These are phyloP conservation scores for Neofusicoccum ribis DNA, from an alignment of 2,329 filamentous ascomycete species.

Conservation along the genomic window DNA sequence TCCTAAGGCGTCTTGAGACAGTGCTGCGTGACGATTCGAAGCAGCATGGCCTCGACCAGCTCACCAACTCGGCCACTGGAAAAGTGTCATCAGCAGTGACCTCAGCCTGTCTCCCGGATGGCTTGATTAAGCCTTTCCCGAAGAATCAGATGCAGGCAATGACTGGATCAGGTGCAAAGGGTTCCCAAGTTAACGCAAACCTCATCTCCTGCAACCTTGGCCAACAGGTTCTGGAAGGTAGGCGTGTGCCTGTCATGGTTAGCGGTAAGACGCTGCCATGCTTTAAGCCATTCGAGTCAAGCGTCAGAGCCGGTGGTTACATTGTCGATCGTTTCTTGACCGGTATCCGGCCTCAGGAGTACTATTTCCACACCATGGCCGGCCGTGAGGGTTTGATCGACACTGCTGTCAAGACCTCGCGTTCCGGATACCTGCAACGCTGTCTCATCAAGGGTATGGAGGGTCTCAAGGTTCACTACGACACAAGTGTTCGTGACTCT, in stretches of 20 bases:
- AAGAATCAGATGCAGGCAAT: conserved; percentile 99
- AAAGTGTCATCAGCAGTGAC: conserved; percentile 78
- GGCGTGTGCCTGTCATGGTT: conserved; percentile 94
- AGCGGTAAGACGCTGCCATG: conserved; percentile 95
- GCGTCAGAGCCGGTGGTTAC: conserved; percentile 87
- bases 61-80: conserved; percentile 72
- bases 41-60: conserved; percentile 82
- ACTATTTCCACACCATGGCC: conserved; percentile 99
- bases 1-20: conserved; percentile 79
- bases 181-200: conserved; percentile 88
- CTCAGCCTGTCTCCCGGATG: conserved; percentile 72
- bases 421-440: conserved; percentile 92
- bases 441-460: conserved; percentile 99
- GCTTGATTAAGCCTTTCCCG: conserved; percentile 88
- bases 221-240: conserved; percentile 92
- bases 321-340: conserved; percentile 97
- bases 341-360: conserved; percentile 94
- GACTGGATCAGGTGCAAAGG: conserved; percentile 96
- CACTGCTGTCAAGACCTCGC: conserved; percentile 96
- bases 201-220: conserved; percentile 97
- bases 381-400: conserved; percentile 97
- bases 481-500: conserved; percentile 88
- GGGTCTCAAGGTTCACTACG: conserved; percentile 86
- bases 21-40: conserved; percentile 89
- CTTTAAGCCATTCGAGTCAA: conserved; percentile 88